Conservation (phyloP, 495 filamentous ascomycete genomes). For the Aspergillus nanangensis region DNA sequence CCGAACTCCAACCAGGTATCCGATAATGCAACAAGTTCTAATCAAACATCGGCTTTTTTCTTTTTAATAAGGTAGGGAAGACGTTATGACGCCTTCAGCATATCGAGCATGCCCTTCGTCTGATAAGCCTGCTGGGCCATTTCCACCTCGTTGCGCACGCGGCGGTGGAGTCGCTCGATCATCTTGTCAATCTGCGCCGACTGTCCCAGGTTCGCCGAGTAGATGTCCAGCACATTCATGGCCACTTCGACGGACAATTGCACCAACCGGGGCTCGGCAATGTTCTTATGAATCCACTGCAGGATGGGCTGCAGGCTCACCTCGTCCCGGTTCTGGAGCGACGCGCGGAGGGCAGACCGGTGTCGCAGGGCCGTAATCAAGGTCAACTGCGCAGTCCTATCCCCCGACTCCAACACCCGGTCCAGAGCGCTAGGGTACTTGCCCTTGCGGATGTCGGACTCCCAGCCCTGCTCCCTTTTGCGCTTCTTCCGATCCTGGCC, state of each 20-base stretch:
- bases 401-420: slow-evolving; percentile 56
- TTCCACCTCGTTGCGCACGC: slow-evolving; percentile 74
- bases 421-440: slow-evolving; percentile 76
- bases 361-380: slow-evolving; percentile 80
- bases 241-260: slow-evolving; percentile 72
- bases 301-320: slow-evolving; percentile 74
- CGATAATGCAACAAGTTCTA: slow-evolving; percentile 9
- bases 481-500: slow-evolving; percentile 55
- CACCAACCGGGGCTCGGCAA: slow-evolving; percentile 75
- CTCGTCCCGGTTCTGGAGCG: slow-evolving; percentile 80
- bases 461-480: slow-evolving; percentile 70
- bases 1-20: slow-evolving; percentile 21
- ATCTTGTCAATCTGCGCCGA: slow-evolving; percentile 65
- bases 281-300: slow-evolving; percentile 73
- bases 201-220: slow-evolving; percentile 72
- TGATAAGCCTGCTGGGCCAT: slow-evolving; percentile 72
- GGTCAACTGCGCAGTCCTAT: slow-evolving; percentile 63
- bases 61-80: not conserved
- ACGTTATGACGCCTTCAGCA: slow-evolving; percentile 49
- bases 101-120: slow-evolving; percentile 80
- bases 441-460: slow-evolving; percentile 71
- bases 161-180: slow-evolving; percentile 58
- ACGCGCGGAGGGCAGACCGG: slow-evolving; percentile 77
- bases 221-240: slow-evolving; percentile 78
- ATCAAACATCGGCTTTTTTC: slow-evolving; percentile 7